Percentiles rank a stretch among this genome's conserved stretches.
phyloP scores from a whole-genome alignment of 345 rosid species.

The Eucalyptus pauciflora region DNA sequence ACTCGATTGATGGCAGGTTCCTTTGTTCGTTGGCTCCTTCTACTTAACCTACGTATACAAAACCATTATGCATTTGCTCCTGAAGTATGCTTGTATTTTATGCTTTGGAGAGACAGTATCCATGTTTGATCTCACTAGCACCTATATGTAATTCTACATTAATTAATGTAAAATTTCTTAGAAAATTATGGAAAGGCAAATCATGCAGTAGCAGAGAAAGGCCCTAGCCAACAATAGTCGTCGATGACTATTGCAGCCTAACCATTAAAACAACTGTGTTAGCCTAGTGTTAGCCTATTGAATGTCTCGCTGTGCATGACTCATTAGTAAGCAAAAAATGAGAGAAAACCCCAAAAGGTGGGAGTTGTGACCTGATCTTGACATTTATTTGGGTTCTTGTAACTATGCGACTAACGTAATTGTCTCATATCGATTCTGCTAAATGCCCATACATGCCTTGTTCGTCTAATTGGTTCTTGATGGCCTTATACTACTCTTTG shows the following conservation, averaged over 20 bases:
- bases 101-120: background rate
- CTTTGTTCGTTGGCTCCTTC: background rate
- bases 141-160: background rate
- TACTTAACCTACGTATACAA: background rate
- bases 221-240: background rate
- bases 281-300: background rate
- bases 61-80: background rate
- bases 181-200: background rate
- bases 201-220: background rate
- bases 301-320: background rate
- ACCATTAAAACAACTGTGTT: background rate
- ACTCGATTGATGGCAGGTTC: background rate
- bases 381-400: background rate
- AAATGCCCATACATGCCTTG: background rate
- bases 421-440: background rate
- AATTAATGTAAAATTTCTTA: background rate
- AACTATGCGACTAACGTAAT: background rate
- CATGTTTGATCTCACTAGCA: background rate
- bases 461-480: background rate
- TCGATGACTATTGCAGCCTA: background rate
- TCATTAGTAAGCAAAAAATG: background rate
- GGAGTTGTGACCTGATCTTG: background rate
- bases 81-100: background rate
- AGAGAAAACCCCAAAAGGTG: background rate
- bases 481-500: background rate